A percentile compares a stretch with the other conserved stretches of the same genome.
Evolutionary conservation across 495 filamentous ascomycete species (phyloP).

Genomic region (Podospora pseudoanserina): DNA sequence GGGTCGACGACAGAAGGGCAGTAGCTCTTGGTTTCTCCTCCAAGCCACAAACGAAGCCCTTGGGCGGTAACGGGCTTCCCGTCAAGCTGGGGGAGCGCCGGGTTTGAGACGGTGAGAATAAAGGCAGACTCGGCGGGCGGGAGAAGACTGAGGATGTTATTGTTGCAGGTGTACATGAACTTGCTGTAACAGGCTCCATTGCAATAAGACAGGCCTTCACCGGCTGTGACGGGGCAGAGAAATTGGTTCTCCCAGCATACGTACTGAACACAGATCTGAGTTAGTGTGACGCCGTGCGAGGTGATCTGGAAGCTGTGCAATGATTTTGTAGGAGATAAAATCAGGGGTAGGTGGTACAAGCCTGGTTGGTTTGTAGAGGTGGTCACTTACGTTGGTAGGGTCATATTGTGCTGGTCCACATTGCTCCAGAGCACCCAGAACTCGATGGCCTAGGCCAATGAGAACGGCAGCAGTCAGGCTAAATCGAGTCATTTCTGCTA

Average conservation of each 20-base stretch:
- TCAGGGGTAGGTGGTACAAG: not conserved
- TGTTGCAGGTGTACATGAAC: constrained; percentile 41
- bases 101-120: constrained; percentile 37
- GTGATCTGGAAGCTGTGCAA: not conserved
- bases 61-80: constrained; percentile 39
- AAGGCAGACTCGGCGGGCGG: constrained; percentile 38
- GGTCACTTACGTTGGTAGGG: constrained; percentile 25
- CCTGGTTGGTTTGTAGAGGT: not conserved
- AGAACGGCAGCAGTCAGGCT: constrained; percentile 19
- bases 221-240: constrained; percentile 32
- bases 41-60: constrained; percentile 37
- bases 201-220: constrained; percentile 30
- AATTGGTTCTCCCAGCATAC: constrained; percentile 32
- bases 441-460: constrained; percentile 16
- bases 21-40: constrained; percentile 44
- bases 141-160: constrained; percentile 32
- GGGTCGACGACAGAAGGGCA: constrained; percentile 26
- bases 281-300: constrained; percentile 10
- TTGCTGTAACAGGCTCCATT: constrained; percentile 36
- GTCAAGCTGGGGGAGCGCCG: constrained; percentile 41
- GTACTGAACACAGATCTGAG: constrained; percentile 22
- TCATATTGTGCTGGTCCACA: constrained; percentile 32
- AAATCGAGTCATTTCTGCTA: constrained; percentile 21
- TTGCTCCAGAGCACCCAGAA: constrained; percentile 18
- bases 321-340: not conserved